Conservation (phyloP, 768 basidiomycete species). For the Rhodotorula sphaerocarpa region DNA sequence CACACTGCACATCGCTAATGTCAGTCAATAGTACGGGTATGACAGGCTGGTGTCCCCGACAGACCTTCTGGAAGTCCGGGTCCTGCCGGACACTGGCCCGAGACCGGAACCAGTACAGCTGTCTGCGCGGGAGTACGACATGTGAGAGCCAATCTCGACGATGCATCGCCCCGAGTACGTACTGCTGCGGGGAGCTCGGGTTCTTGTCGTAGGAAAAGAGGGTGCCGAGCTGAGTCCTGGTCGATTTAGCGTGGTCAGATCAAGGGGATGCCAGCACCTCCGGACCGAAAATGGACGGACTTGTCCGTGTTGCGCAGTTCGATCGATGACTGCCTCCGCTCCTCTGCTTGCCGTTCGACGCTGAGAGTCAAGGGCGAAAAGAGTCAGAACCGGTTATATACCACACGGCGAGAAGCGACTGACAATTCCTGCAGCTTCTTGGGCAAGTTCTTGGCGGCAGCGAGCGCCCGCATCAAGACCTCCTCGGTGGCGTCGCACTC, state of each 20-base stretch:
- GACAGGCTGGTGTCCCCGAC: background rate
- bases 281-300: background rate
- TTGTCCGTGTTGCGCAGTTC: slow-evolving; percentile 36
- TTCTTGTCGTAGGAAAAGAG: slow-evolving; percentile 7
- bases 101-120: slow-evolving; percentile 31
- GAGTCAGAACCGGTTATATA: no score
- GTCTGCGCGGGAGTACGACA: background rate
- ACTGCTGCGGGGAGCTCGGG: slow-evolving; percentile 14
- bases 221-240: slow-evolving; percentile 7
- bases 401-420: background rate
- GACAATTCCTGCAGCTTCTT: slow-evolving; percentile 35
- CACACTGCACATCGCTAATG: slow-evolving; percentile 10
- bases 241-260: background rate
- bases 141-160: no score
- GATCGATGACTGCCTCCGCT: slow-evolving; percentile 36
- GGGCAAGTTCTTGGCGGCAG: slow-evolving; percentile 17
- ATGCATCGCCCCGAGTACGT: no score
- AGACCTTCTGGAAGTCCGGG: slow-evolving; percentile 34
- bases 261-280: background rate
- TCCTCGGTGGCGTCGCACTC: slow-evolving; percentile 37
- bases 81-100: slow-evolving; percentile 26
- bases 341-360: slow-evolving; percentile 29
- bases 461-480: slow-evolving; percentile 27
- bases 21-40: background rate
- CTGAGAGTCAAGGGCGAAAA: background rate